Evolutionary conservation across 495 filamentous ascomycete species (phyloP), one percentile per base, ranked within the genome.

Genomic region (Xylaria nigripes): DNA sequence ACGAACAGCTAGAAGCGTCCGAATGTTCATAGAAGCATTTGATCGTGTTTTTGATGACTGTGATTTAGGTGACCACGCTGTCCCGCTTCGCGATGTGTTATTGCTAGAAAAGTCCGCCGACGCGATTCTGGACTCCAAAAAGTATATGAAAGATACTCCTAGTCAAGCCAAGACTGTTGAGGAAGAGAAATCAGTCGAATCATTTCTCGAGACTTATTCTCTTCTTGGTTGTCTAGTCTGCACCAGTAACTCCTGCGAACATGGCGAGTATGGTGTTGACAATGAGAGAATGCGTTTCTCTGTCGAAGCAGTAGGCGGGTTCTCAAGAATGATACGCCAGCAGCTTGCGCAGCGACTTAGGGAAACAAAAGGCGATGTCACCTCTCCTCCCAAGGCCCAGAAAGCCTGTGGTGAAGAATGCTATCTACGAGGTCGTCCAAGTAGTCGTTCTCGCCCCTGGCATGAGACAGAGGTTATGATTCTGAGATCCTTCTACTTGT

Each of bases 191-290:
- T 58, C 58, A 1, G 63, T 70, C 30, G 72, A 74, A 51, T 58
- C 64, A 15, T 58, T 66, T 10, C 51, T 77, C 6, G 71, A 66
- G 25, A 76, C 72, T 15, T 76, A 77, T 46, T 67, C 68, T 16
- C 57, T 68, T 6, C 68, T 76, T 18, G 72, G 72, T 8, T 77
- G 74, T 46, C 60, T 74, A 19, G 69, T 76, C 15, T 77, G 74
- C 55, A 70, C 70, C 42, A 70, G 71, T 41, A 69, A 77, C 53
- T 74, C 74, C 32, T 77, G 74, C 50, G 73, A 76, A 54, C 74
- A 77, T 47, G 74, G 74, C 38, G 73, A 76, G 22, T 74, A 74
- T n/a, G 69, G 71, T 48, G 56, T 65, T 9, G 66, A 73, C 12
- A 77, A 77, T 27, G 68, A 73, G 51, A 65, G 69, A 41, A 68